These are phyloP conservation scores for Trichoderma brevicompactum DNA, from an alignment of 2,329 filamentous ascomycete species.

Conservation along the genomic window DNA sequence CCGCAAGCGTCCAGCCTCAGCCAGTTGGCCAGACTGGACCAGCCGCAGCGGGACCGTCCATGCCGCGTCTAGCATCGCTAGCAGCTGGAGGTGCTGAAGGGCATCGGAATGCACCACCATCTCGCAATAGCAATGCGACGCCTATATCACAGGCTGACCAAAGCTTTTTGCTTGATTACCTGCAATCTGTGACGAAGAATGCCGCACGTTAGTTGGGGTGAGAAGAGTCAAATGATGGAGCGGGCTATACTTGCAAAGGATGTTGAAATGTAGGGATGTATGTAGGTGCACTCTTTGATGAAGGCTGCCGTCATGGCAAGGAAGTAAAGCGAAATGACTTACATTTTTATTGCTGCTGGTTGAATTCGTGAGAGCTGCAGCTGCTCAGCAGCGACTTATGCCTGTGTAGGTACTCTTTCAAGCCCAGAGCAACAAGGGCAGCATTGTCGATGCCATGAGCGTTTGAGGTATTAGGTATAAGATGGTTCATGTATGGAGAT, in stretches of 20 bases:
- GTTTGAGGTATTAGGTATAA: too few species aligned
- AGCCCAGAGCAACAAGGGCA: too few species aligned
- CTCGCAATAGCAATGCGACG: constrained; percentile 55
- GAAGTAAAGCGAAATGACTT: constrained; percentile 7
- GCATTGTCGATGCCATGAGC: too few species aligned
- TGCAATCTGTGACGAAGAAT: constrained; percentile 60
- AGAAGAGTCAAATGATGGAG: background rate
- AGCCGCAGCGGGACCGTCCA: constrained; percentile 31
- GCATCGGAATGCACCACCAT: constrained; percentile 34
- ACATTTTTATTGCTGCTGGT: background rate
- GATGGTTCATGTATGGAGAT: background rate
- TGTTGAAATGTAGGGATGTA: background rate
- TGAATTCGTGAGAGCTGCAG: too few species aligned
- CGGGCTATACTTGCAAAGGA: background rate
- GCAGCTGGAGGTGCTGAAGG: constrained; percentile 47
- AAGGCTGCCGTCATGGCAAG: background rate
- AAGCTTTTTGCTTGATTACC: constrained; percentile 75
- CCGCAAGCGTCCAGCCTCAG: constrained; percentile 3
- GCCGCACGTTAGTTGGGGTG: constrained; percentile 39
- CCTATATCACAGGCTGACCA: constrained; percentile 72
- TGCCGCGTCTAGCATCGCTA: constrained; percentile 51
- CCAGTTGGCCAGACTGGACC: constrained; percentile 5
- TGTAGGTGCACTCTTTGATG: background rate
- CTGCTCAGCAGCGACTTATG: too few species aligned
- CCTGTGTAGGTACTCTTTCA: too few species aligned